Base-by-base conservation (phyloP, 2,329 filamentous ascomycete species). In the Colletotrichum sidae region DNA sequence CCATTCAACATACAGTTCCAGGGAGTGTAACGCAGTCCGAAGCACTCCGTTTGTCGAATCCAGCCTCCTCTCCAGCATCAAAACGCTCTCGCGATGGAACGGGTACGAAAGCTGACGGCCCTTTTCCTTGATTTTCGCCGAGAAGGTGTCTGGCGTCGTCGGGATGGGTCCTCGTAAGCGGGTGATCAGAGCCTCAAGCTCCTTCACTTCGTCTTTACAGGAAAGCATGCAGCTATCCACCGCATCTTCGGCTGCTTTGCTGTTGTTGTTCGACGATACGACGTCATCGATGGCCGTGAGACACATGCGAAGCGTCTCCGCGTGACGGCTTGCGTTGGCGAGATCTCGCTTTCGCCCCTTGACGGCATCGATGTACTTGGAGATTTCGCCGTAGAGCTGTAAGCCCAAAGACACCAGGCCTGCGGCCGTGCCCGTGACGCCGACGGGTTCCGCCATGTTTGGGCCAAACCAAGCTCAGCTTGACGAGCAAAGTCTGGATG, bases 311-410 rank as follows among this genome's bases (percentile, higher is more conserved):
- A 58, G 15, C 2, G n/a, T n/a, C 0, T 58, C 17, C 1, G 55
- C 46, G 1, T 50, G 46, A 2, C 25, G 12, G 2, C 25, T 42
- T 3, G 45, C 55, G 8, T 4, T 39, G 13, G 5, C 25, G 8
- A 58, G 12, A 1, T 58, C 55, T 2, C 25, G 11, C 0, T 51
- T 10, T 33, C 55, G 44, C 12, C 55, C 35, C 1, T 51, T 51
- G 13, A 58, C 55, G 1, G 37, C 55, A 6, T 51, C 38, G 25
- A 58, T 9, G 37, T 51, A 58, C 7, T 58, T 58, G 8, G 25
- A 39, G 9, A 58, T 51, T 8, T 42, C 46, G 55, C 37, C 33
- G 25, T 58, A 51, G 4, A 58, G 38, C 12, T 58, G 55, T 25
- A 58, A 1, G 0, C 45, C 37, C 4, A 58, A 11, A 4, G 55